Evolutionary conservation across 2,329 filamentous ascomycete species (phyloP).

Genomic region (Leptoxyphium fumago): DNA sequence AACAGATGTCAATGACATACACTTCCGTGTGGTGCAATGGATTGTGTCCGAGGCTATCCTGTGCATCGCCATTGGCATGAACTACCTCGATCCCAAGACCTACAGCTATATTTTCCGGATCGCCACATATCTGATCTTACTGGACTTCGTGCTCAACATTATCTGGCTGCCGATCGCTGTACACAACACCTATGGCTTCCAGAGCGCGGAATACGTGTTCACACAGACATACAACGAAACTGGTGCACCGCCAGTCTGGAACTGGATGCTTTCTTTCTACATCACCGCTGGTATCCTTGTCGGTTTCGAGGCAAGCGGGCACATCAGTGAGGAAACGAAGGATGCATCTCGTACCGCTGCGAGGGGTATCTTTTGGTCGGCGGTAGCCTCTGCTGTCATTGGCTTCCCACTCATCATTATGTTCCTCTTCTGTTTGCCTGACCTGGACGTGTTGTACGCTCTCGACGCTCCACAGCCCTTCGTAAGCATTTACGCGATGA

Average conservation of each 20-base stretch:
- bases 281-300: slow-evolving; percentile 47
- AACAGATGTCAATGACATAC: slow-evolving; percentile 36
- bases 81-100: slow-evolving; percentile 24
- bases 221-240: slow-evolving; percentile 43
- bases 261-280: slow-evolving; percentile 48
- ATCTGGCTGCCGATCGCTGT: slow-evolving; percentile 47
- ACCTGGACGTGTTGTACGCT: slow-evolving; percentile 37
- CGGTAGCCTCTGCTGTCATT: slow-evolving; percentile 40
- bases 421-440: slow-evolving; percentile 44
- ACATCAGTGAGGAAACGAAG: slow-evolving; percentile 47
- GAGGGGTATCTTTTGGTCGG: slow-evolving; percentile 46
- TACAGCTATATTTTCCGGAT: slow-evolving; percentile 38
- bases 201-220: slow-evolving; percentile 44
- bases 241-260: slow-evolving; percentile 39
- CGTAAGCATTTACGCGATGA: slow-evolving; percentile 41
- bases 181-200: slow-evolving; percentile 41
- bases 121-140: slow-evolving; percentile 35
- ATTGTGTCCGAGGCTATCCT: slow-evolving; percentile 34
- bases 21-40: slow-evolving; percentile 48
- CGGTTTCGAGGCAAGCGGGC: slow-evolving; percentile 46
- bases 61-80: slow-evolving; percentile 27
- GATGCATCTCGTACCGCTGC: slow-evolving; percentile 42
- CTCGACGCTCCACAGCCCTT: slow-evolving; percentile 44
- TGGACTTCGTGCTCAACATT: slow-evolving; percentile 45
- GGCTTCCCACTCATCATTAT: slow-evolving; percentile 42